Evolutionary conservation across 495 filamentous ascomycete species (phyloP).

Genomic region (Penicillium silybi): DNA sequence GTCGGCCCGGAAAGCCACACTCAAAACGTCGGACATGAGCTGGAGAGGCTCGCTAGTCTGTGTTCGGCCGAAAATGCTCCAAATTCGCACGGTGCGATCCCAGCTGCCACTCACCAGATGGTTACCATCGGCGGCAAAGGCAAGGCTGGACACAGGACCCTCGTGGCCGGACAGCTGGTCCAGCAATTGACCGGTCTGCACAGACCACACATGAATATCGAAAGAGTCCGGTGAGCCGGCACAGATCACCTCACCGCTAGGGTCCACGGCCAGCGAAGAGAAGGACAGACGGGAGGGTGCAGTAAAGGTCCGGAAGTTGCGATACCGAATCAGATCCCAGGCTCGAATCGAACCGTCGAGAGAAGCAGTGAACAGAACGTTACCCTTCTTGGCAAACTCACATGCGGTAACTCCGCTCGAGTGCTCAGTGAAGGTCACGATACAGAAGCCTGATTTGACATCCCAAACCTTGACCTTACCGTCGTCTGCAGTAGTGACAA

Average conservation of each 20-base stretch:
- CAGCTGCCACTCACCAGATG: slow-evolving; percentile 86
- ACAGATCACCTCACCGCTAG: slow-evolving; percentile 90
- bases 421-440: slow-evolving; percentile 97
- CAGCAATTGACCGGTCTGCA: slow-evolving; percentile 93
- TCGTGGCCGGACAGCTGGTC: slow-evolving; percentile 91
- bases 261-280: slow-evolving; percentile 91
- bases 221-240: slow-evolving; percentile 94
- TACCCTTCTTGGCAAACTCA: slow-evolving; percentile 90
- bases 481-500: slow-evolving; percentile 91
- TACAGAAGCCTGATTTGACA: slow-evolving; percentile 90
- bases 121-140: slow-evolving; percentile 82
- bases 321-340: slow-evolving; percentile 94
- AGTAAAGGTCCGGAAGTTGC: slow-evolving; percentile 96
- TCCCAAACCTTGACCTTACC: slow-evolving; percentile 99
- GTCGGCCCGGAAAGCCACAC: slow-evolving; percentile 83
- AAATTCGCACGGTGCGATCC: slow-evolving; percentile 91
- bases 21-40: slow-evolving; percentile 83
- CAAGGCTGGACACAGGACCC: slow-evolving; percentile 80
- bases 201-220: slow-evolving; percentile 96
- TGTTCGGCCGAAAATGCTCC: slow-evolving; percentile 89
- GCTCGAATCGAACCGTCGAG: slow-evolving; percentile 90
- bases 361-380: slow-evolving; percentile 89
- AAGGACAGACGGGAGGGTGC: slow-evolving; percentile 88
- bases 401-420: slow-evolving; percentile 93
- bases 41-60: slow-evolving; percentile 94